Evolutionary conservation across 192 early-diverging fungal genomes (phyloP).

Genomic region (Cetraspora pellucida): DNA sequence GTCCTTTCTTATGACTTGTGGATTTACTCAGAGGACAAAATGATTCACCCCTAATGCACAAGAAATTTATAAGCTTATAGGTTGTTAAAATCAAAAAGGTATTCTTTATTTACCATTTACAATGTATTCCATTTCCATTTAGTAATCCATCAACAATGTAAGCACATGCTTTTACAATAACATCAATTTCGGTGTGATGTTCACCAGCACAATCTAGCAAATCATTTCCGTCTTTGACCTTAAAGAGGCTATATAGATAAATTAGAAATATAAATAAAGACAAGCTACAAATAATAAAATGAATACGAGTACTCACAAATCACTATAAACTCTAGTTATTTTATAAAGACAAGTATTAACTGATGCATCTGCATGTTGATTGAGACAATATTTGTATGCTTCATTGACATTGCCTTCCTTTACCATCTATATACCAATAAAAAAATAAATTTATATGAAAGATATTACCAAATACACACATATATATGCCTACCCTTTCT

Average conservation of each 20-base stretch:
- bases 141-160: constrained; percentile 24
- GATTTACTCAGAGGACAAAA: constrained; percentile 20
- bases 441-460: constrained; percentile 23
- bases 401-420: neutral
- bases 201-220: neutral
- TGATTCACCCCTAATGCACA: constrained; percentile 15
- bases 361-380: constrained; percentile 9
- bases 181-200: constrained; percentile 30
- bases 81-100: constrained; percentile 19
- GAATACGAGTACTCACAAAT: constrained; percentile 24
- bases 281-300: constrained; percentile 24
- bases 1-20: constrained; percentile 4
- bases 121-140: constrained; percentile 24
- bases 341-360: constrained; percentile 25
- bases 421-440: constrained; percentile 21
- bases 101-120: constrained; percentile 34
- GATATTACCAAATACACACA: constrained; percentile 16
- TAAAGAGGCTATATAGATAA: constrained; percentile 5
- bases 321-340: constrained; percentile 28
- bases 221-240: constrained; percentile 21
- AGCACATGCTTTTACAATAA: constrained; percentile 31
- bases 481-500: constrained; percentile 15
- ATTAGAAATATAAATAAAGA: constrained; percentile 21
- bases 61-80: constrained; percentile 21
- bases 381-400: constrained; percentile 24